Evolutionary conservation across 169 alveolate species (phyloP), one percentile per base, ranked within the genome.

Genomic region (Babesia sp.): DNA sequence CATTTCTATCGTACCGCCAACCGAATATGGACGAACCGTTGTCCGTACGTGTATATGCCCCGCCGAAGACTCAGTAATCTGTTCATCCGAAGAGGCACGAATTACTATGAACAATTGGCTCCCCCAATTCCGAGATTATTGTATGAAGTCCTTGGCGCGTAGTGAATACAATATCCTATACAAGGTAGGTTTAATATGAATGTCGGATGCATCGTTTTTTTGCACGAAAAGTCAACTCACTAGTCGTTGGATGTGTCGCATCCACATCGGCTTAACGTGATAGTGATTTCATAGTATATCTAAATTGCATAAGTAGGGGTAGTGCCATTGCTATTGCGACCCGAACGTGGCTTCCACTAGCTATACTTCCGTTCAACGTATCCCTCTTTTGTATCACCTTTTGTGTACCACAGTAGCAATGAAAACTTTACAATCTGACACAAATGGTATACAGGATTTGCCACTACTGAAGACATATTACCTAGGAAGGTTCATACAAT

Each of bases 51-150:
- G 80, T 53, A 31, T 37, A 9, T 76, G 86, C 33, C 83, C 83
- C 9, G 31, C 34, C 1, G 71, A 54, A 34, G 80, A 34, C 20
- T 67, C 66, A 18, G 61, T 58, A 39, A 20, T 69, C 33, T 77
- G 86, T 39, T 64, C 81, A 22, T 66, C 86, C 26, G 76, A 69
- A 33, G 86, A 77, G 36, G 86, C 86, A 7, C 37, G 61, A 33
- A 50, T 37, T 24, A 51, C 67, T 20, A 69, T 68, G 53, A 11
- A 26, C 12, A 41, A 28, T 31, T 77, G 86, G 86, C 29, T 77
- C 26, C 66, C 79, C 16, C 46, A 46, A 26, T 77, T 77, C 26
- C 34, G 79, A 39, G 45, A 42, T 18, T 69, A 33, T 57, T 68
- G 86, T 28, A 53, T 56, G 20, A 24, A 56, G 22, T 29, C 66